Evolutionary conservation across 2,329 filamentous ascomycete species (phyloP), one percentile per base, ranked within the genome.

Genomic region (Fusarium multiceps): DNA sequence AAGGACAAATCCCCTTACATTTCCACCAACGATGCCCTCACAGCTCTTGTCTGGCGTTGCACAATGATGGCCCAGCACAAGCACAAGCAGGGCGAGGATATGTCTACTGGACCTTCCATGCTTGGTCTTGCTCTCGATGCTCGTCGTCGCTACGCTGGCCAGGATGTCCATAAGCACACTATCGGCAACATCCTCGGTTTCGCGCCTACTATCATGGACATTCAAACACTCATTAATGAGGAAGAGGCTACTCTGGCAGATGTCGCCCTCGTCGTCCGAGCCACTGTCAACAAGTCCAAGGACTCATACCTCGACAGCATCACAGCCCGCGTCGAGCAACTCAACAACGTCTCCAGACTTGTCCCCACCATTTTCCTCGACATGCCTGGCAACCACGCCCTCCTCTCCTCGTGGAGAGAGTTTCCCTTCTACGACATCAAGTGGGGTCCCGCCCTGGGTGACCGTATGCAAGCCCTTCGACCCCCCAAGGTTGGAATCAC

Each of bases 361-460:
- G 23, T 64, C 3, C 61, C 61, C 2, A 43, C 21, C 2, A 46
- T 64, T 1, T 64, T 64, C 13, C 25, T 64, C 0, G 61, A 64
- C 7, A 64, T 64, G 61, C 61, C 61, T 0, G 61, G 61, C 3
- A 64, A 58, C 1, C 61, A 64, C 16, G 51, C 25, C 2, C n/a
- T 64, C 3, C 20, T 64, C 4, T 64, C 61, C 1, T 64, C 61
- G 1, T 64, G 61, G 61, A 57, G 61, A 37, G 61, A 64, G 21
- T 64, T 64, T 20, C 45, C 51, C 0, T 64, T 64, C 11, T 64
- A 64, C n/a, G 40, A 64, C 5, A 48, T 64, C 3, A 55, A 59
- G n/a, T 64, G 61, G 61, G 61, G 61, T 3, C 32, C 59, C n/a
- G 59, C 27, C 0, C 16, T 64, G 3, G 61, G 61, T 1, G 32